Base-by-base conservation (phyloP, 768 basidiomycete genomes). In the Candolleomyces eurysporus region DNA sequence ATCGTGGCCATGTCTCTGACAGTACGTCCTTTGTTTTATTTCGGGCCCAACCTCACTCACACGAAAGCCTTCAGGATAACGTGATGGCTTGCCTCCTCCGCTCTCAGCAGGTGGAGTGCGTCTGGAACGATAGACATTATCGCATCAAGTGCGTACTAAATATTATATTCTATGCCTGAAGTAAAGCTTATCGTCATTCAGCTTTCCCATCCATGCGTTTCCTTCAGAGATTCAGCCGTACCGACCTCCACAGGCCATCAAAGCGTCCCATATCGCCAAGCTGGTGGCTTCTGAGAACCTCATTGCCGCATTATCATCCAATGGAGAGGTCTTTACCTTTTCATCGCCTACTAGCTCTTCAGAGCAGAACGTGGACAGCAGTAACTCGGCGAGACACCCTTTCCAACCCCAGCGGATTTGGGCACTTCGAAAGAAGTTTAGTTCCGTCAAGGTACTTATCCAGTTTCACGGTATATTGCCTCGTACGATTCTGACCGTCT, bases 301-400 rank as follows among this genome's bases (percentile, higher is more conserved):
- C 1, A 92, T 98, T 65, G 94, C 91, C 0, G 91, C 93, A 0
- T 76, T 98, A 4, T 90, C 92, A 0, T 84, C 82, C 0, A 88
- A 88, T 54, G 96, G 96, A n/a, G 96, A 98, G 71, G 84, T 98
- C 2, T 98, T 93, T 71, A 91, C 88, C 0, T 97, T 96, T 68
- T 76, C 81, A 8, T 61, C 65, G 39, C 59, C 61, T 26, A 22
- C 53, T 11, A 50, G 59, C 32, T 69, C 71, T 4, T 64, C 71
- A 10, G 70, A 78, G 58, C 72, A 17, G 75, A 78, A 22, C 65
- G 68, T 19, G 69, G 66, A 7, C 68, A 68, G 48, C 42, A 17
- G 45, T 13, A 66, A 74, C 48, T 58, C 69, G n/a, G 79, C 55
- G 59, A 71, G 63, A 7, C 16, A 53, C 32, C 76, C 74, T 17